Evolutionary conservation across 140 eudicot genomes (phyloP).

Genomic region (Flaveria floridana): DNA sequence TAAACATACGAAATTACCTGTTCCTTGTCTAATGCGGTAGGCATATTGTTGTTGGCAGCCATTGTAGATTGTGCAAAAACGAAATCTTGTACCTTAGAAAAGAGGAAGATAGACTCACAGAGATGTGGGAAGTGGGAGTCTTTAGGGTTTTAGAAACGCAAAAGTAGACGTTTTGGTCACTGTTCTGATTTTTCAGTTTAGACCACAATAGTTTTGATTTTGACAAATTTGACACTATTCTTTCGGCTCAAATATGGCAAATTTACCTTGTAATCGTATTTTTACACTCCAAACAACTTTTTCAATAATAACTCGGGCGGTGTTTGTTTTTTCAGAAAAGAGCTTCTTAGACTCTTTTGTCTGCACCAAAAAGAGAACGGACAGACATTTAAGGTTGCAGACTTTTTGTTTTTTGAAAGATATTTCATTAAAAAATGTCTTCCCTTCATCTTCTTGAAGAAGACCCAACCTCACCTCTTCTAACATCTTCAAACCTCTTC

Average conservation of each 20-base stretch:
- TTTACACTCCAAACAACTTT: too few relatives aligned
- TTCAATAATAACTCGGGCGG: too few relatives aligned
- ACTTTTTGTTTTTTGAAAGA: too few relatives aligned
- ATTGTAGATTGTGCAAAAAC: slow-evolving; percentile 31
- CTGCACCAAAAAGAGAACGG: too few relatives aligned
- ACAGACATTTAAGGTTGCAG: too few relatives aligned
- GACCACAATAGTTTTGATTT: slow-evolving; percentile 23
- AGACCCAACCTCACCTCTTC: too few relatives aligned
- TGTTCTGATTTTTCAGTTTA: neutral
- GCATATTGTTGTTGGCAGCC: slow-evolving; percentile 50
- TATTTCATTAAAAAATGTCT: too few relatives aligned
- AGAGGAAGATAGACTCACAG: slow-evolving; percentile 8
- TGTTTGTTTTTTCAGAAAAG: too few relatives aligned
- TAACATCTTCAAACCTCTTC: too few relatives aligned
- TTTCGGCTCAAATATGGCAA: neutral
- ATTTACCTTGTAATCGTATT: neutral
- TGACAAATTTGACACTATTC: neutral
- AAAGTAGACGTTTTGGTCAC: neutral
- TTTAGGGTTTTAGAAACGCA: slow-evolving; percentile 39
- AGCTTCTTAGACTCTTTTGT: too few relatives aligned
- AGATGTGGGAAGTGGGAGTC: slow-evolving; percentile 11
- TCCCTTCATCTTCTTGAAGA: too few relatives aligned
- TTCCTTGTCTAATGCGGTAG: slow-evolving; percentile 51
- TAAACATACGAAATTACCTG: slow-evolving; percentile 47
- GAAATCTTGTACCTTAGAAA: neutral